Evolutionary conservation across 164 flowering plant genomes (phyloP), one percentile per base, ranked within the genome.

Genomic region (Berberis thunbergii): DNA sequence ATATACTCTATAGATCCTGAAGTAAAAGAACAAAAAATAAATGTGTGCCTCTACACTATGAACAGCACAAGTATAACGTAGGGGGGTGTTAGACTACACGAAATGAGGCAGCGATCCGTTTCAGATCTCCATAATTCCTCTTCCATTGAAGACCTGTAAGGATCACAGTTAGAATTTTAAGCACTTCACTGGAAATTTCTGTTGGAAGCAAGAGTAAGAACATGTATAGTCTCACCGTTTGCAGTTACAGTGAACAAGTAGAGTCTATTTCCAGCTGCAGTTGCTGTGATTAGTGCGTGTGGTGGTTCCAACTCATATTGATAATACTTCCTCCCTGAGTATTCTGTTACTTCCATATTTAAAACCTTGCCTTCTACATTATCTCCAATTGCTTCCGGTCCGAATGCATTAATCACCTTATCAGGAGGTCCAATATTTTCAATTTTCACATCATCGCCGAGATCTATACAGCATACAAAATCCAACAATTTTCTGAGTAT

Each of bases 251-350:
- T 79, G 69, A 90, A 90, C 67, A 93, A 62, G 78, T 93, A 93
- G 8, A 93, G 89, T 13, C 98, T 87, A 64, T 93, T 93, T 54
- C 98, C 98, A 39, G 98, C 98, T 13, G 98, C 98, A 57, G 98
- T 93, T 39, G 97, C 94, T n/a, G 94, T 88, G 68, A 93, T 90
- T 40, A 93, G 75, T 8, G 56, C 80, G 74, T 93, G 98, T 43
- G 97, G 98, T 6, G 96, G 97, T 75, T 90, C 98, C 69, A 93
- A 65, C 75, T 93, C 98, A 57, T 53, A 93, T 65, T 81, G 96
- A 74, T 93, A 93, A 67, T 93, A 93, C 58, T 68, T 85, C 67
- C 96, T 81, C 56, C 98, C 98, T 0, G 69, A 64, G 68, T 88
- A 87, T 59, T 85, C 85, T 41, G 73, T 70, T 57, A 83, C 89